Percentiles rank a stretch among this genome's conserved stretches.
These are phyloP conservation scores for Picea engelmannii DNA, from an alignment of 83 land plant species.

Conservation along the genomic window DNA sequence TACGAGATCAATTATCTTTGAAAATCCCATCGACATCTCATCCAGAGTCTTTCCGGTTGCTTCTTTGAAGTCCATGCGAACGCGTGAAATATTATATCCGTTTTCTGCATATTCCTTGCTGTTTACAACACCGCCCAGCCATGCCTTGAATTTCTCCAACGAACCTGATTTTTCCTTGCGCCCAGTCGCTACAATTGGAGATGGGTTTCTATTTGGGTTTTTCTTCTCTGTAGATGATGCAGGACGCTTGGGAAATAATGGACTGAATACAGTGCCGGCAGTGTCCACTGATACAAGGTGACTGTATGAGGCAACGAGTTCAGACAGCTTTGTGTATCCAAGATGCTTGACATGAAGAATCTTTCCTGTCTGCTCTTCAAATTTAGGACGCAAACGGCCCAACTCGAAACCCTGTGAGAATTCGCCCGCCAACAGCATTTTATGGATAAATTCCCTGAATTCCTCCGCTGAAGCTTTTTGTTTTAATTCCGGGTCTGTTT, in stretches of 20 bases:
- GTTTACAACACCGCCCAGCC: slow-evolving; percentile 7
- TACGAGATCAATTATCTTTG: too few species aligned
- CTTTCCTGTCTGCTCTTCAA: slow-evolving; percentile 6
- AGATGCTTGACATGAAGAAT: slow-evolving; percentile 3
- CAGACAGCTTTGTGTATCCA: slow-evolving; percentile 7
- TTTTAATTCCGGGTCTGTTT: not conserved
- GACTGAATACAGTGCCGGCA: not conserved
- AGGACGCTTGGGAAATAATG: not conserved
- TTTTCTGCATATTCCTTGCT: slow-evolving; percentile 1
- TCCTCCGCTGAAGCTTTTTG: not conserved
- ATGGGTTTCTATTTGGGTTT: not conserved
- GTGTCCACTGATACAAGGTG: slow-evolving; percentile 7
- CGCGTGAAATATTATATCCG: too few species aligned
- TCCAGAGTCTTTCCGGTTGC: too few species aligned
- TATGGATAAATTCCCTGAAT: not conserved
- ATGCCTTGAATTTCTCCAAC: not conserved
- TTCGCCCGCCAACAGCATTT: not conserved
- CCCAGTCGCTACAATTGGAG: not conserved
- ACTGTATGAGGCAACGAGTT: not conserved
- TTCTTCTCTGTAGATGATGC: not conserved
- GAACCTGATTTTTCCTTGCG: not conserved
- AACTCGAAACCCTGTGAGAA: slow-evolving; percentile 10
- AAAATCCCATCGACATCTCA: too few species aligned
- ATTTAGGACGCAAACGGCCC: not conserved
- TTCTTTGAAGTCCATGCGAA: too few species aligned